These are phyloP conservation scores for Pichia sp. DNA, from an alignment of 1,139 yeast species.

Conservation along the genomic window DNA sequence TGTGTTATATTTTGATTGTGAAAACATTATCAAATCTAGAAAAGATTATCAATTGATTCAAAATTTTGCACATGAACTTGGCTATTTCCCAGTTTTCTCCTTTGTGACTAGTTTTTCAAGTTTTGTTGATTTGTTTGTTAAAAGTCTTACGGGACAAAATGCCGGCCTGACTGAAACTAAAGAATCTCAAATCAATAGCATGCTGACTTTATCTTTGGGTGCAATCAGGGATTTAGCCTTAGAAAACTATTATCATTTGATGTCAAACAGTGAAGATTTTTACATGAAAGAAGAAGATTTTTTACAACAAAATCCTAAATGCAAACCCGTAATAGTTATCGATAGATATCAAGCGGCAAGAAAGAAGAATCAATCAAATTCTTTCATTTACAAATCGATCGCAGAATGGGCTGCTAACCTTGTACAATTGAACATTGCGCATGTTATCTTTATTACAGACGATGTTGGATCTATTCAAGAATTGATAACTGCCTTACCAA, in stretches of 20 bases:
- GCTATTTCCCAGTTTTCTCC: constrained; percentile 89
- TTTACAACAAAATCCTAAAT: constrained; percentile 78
- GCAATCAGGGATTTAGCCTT: constrained; percentile 71
- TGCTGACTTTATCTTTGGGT: constrained; percentile 64
- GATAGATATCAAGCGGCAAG: constrained; percentile 56
- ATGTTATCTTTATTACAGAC: constrained; percentile 79
- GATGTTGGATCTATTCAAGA: constrained; percentile 73
- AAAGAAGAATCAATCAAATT: constrained; percentile 47
- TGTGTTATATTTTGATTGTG: constrained; percentile 73
- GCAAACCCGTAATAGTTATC: constrained; percentile 79
- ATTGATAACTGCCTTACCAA: constrained; percentile 67
- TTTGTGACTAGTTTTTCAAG: constrained; percentile 81
- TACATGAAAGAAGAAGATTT: constrained; percentile 67
- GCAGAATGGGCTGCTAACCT: constrained; percentile 87
- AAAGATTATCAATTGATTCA: constrained; percentile 63
- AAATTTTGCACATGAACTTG: constrained; percentile 66
- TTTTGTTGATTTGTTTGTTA: constrained; percentile 77
- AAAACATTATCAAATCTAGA: constrained; percentile 59
- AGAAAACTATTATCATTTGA: constrained; percentile 24
- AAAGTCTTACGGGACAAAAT: constrained; percentile 89
- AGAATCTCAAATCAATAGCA: constrained; percentile 76
- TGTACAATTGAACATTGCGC: constrained; percentile 74
- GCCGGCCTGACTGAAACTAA: constrained; percentile 84
- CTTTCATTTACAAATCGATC: constrained; percentile 63
- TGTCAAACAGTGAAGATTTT: constrained; percentile 24